A percentile compares a stretch with the other conserved stretches of the same genome.
These are phyloP conservation scores for Brassica cretica DNA, from an alignment of 345 rosid genomes.

Conservation along the genomic window DNA sequence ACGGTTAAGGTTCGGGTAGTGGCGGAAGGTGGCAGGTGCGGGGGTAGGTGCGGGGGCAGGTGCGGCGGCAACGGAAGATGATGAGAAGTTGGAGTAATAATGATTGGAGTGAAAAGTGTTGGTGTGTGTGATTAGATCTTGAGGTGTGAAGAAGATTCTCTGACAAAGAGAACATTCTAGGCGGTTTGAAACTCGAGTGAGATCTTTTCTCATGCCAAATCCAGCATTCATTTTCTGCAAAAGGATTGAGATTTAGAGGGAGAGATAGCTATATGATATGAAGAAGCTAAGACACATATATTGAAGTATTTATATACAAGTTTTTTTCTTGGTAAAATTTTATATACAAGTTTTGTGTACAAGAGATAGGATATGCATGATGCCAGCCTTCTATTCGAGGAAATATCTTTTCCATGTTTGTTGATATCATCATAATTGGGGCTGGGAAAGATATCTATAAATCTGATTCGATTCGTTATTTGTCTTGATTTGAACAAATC, in stretches of 20 bases:
- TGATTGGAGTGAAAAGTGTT: background rate
- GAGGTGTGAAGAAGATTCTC: background rate
- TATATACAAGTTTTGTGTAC: background rate
- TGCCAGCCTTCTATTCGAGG: background rate
- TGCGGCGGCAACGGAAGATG: background rate
- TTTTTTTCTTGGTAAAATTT: background rate
- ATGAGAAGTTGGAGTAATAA: background rate
- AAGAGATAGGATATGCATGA: background rate
- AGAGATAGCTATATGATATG: background rate
- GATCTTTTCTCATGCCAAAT: slow-evolving; percentile 4
- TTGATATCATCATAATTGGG: background rate
- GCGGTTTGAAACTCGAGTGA: background rate
- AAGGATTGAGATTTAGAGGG: background rate
- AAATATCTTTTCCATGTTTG: slow-evolving; percentile 12
- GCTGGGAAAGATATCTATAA: no score
- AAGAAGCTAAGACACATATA: slow-evolving; percentile 12
- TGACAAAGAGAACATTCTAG: slow-evolving; percentile 26
- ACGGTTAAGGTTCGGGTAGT: background rate
- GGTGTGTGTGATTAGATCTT: slow-evolving; percentile 15
- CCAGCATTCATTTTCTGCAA: slow-evolving; percentile 15
- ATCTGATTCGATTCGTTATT: no score
- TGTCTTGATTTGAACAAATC: no score
- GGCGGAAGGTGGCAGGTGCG: background rate
- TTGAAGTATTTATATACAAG: slow-evolving; percentile 22
- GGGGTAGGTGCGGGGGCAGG: background rate